A percentile compares a stretch with the other conserved stretches of the same genome.
These are phyloP conservation scores for Fusarium sp. DNA, from an alignment of 2,329 filamentous ascomycete genomes.

Conservation along the genomic window DNA sequence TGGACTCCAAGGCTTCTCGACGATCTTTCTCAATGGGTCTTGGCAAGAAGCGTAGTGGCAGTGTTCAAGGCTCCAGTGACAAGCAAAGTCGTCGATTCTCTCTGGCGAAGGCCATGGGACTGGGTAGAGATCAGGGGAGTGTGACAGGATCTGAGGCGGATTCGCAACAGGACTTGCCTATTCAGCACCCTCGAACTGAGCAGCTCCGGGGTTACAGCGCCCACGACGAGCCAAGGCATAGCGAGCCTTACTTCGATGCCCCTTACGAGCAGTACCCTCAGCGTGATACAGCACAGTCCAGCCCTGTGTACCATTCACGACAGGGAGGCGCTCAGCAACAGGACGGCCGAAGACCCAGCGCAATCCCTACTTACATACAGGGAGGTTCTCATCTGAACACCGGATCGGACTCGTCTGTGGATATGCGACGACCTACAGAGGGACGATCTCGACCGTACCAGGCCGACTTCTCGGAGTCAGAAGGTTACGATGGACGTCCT, in stretches of 20 bases:
- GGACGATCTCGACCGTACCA: conserved; percentile 60
- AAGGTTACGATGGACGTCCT: conserved; percentile 59
- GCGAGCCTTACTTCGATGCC: conserved; percentile 58
- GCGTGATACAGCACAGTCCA: conserved; percentile 53
- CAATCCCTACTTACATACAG: conserved; percentile 63
- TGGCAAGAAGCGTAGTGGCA: conserved; percentile 78
- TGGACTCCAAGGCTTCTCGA: conserved; percentile 76
- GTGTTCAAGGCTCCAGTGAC: conserved; percentile 70
- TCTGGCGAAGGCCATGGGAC: conserved; percentile 74
- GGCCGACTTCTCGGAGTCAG: conserved; percentile 58
- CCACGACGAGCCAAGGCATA: conserved; percentile 54
- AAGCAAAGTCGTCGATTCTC: conserved; percentile 76
- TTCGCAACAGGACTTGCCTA: conserved; percentile 67
- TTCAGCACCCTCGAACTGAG: conserved; percentile 59
- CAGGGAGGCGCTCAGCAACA: conserved; percentile 58
- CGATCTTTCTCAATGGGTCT: conserved; percentile 78
- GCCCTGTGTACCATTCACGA: conserved; percentile 58
- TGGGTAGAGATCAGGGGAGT: conserved; percentile 67
- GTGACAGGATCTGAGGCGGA: conserved; percentile 60
- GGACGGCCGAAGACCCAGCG: conserved; percentile 57
- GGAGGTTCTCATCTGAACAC: conserved; percentile 61
- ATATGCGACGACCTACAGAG: conserved; percentile 60
- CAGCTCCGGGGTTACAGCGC: conserved; percentile 53
- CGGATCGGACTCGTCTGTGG: conserved; percentile 68
- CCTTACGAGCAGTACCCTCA: conserved; percentile 55